Conservation (phyloP, 495 filamentous ascomycete genomes). For the Pseudoneurospora amorphoporcata region DNA sequence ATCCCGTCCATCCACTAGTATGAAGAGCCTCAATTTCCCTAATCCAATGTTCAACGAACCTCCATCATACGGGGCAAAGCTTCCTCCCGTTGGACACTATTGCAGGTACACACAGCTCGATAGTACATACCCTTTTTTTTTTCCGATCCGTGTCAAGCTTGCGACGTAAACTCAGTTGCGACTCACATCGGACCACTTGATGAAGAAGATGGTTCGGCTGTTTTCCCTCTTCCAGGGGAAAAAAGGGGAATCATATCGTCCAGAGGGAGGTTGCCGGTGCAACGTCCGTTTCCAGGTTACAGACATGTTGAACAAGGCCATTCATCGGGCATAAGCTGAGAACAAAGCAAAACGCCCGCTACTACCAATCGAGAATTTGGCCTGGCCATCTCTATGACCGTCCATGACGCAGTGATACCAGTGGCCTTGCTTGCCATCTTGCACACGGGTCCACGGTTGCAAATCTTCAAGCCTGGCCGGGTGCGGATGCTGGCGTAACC, state of each 20-base stretch:
- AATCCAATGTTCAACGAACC: not conserved
- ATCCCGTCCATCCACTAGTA: not conserved
- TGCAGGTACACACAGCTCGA: not conserved
- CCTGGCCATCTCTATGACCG: not conserved
- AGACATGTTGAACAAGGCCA: not conserved
- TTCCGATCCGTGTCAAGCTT: not conserved
- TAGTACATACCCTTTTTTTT: not conserved
- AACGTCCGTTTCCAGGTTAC: not conserved
- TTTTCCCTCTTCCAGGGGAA: not conserved
- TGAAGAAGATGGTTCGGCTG: not conserved
- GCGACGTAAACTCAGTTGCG: not conserved
- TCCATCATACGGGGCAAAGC: not conserved
- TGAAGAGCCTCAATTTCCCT: not conserved
- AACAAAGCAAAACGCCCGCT: not conserved
- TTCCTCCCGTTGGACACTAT: not conserved
- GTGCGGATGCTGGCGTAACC: not conserved
- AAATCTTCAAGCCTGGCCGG: not conserved
- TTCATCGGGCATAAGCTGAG: not conserved
- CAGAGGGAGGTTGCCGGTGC: not conserved
- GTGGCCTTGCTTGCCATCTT: not conserved
- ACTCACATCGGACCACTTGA: not conserved
- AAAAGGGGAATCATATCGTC: not conserved
- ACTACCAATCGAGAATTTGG: not conserved
- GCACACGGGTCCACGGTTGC: not conserved
- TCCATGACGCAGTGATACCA: not conserved